Percentiles rank a stretch among this genome's conserved stretches.
phyloP scores from a whole-genome alignment of 139 green algal genomes.

The Ulvella scutata region DNA sequence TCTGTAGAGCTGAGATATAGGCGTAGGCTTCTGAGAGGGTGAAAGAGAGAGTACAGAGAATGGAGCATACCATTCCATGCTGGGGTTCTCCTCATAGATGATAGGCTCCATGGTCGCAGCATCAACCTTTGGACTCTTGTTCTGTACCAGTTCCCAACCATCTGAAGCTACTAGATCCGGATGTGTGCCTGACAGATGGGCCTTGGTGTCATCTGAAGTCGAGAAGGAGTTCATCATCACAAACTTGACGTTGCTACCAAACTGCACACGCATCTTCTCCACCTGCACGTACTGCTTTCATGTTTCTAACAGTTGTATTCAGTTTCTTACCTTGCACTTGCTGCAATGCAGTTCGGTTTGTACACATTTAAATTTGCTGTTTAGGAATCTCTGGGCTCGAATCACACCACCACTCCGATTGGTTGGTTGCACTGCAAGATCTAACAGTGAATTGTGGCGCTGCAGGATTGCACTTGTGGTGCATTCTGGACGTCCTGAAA shows the following conservation, averaged over 20 bases:
- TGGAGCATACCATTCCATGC: slow-evolving; percentile 59
- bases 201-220: slow-evolving; percentile 65
- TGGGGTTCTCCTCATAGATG: slow-evolving; percentile 30
- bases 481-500: too few relatives aligned
- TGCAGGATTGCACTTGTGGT: too few relatives aligned
- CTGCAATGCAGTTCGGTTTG: too few relatives aligned
- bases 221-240: slow-evolving; percentile 86
- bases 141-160: slow-evolving; percentile 68
- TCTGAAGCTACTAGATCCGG: slow-evolving; percentile 49
- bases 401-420: too few relatives aligned
- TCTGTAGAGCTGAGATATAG: too few relatives aligned
- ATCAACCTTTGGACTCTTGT: slow-evolving; percentile 77
- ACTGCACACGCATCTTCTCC: slow-evolving; percentile 54
- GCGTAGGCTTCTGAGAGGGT: too few relatives aligned
- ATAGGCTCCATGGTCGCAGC: slow-evolving; percentile 50
- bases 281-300: slow-evolving; percentile 22
- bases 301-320: neutral
- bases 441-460: too few relatives aligned
- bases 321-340: too few relatives aligned
- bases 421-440: too few relatives aligned
- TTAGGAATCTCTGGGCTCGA: too few relatives aligned
- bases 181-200: slow-evolving; percentile 41
- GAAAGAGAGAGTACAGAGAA: too few relatives aligned
- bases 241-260: slow-evolving; percentile 51
- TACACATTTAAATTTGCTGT: too few relatives aligned